Base-by-base conservation (phyloP, 306 rosid species). In the Castanea sativa region DNA sequence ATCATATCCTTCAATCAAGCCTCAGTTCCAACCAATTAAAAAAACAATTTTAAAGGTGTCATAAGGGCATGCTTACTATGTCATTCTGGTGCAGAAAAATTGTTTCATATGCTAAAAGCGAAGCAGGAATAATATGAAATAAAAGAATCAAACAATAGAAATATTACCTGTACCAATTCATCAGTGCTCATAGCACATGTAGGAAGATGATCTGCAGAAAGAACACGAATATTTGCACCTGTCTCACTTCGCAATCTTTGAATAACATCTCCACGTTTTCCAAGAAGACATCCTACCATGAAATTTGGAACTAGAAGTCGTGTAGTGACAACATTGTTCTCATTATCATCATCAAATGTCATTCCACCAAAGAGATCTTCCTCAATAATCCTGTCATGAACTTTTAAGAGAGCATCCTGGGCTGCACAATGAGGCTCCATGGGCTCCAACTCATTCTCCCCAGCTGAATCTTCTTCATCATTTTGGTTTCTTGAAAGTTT, bases 241-340 rank as follows among this genome's bases (percentile, higher is more conserved):
- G 87, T 84, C 53, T 80, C 80, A 73, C 80, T 77, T 41, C 87
- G 68, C 70, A 84, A 68, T 67, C 79, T 77, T 69, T 80, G 87
- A 73, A 84, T 74, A 49, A 84, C 79, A 73, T 80, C 79, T 35
- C 87, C 85, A 67, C 82, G 59, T 71, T 80, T 84, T 14, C 87
- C 87, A 21, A 84, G 73, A 69, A 84, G 73, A 84, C 87, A 81
- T 38, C 83, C 88, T 35, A 85, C 82, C 77, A 67, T 67, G 21
- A 68, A 55, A 55, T 73, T 76, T 69, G 88, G 80, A 73, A 85
- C 80, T 69, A 85, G 55, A 67, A 85, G 82, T 32, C 83, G 73
- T 18, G 80, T 76, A 2, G 77, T 73, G 65, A 76, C 79, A 72
- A 33, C 76, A 77, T 20, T 73, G 63, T 67, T 74, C 30, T 80